phyloP scores from a whole-genome alignment of 129 eudicot species.

The Artemisia tridentata region DNA sequence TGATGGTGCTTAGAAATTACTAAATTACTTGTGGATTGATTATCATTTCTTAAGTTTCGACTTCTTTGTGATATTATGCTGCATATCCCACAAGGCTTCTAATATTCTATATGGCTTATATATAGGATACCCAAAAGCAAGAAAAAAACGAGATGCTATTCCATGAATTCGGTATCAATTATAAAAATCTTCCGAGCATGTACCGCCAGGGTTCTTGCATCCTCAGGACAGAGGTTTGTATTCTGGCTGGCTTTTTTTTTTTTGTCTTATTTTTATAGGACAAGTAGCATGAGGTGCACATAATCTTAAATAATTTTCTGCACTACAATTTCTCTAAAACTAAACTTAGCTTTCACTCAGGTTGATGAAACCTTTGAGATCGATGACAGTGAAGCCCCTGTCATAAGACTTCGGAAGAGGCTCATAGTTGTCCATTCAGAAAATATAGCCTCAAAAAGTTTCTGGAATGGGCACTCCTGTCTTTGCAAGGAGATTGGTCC shows the following conservation, averaged over 20 bases:
- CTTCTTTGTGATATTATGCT: background rate
- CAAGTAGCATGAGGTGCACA: background rate
- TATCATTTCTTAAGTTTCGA: too few relatives aligned
- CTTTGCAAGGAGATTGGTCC: constrained; percentile 59
- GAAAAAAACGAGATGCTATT: constrained; percentile 69
- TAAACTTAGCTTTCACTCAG: constrained; percentile 31
- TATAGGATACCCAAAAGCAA: constrained; percentile 79
- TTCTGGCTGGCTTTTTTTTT: background rate
- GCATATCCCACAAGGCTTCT: background rate
- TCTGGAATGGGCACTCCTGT: constrained; percentile 64
- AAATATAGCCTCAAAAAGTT: constrained; percentile 60
- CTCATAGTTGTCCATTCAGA: constrained; percentile 52
- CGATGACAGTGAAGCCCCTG: constrained; percentile 49
- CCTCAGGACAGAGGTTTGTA: constrained; percentile 53
- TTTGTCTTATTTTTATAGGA: background rate
- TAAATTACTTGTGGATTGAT: too few relatives aligned
- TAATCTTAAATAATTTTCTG: background rate
- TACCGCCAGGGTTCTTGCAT: constrained; percentile 82
- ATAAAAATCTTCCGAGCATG: constrained; percentile 63
- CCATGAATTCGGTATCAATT: constrained; percentile 52
- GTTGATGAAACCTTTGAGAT: constrained; percentile 60
- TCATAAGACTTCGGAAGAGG: constrained; percentile 53
- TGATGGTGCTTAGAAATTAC: too few relatives aligned
- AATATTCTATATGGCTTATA: constrained; percentile 5
- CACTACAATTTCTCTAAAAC: constrained; percentile 6